Conservation (phyloP, 1,284 basidiomycete genomes). For the Albatrellus sp. region DNA sequence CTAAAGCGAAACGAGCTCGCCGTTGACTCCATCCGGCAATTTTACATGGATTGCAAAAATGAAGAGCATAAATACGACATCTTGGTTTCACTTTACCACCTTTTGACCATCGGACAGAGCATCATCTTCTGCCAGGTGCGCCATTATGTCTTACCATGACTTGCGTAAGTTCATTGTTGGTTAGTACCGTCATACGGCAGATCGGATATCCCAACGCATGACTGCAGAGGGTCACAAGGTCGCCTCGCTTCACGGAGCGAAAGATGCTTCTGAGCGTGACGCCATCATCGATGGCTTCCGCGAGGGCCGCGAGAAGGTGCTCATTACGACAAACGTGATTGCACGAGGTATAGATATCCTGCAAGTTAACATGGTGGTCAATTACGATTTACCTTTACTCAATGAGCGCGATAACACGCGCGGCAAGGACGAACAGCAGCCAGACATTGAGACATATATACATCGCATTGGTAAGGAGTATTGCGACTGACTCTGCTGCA, state of each 20-base stretch:
- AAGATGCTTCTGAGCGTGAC: conserved; percentile 84
- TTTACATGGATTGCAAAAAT: conserved; percentile 90
- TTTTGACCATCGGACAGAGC: conserved; percentile 91
- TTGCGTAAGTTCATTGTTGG: not conserved
- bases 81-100: conserved; percentile 80
- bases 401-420: conserved; percentile 43
- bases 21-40: conserved; percentile 92
- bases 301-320: conserved; percentile 90
- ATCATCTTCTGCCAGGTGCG: conserved; percentile 79
- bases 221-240: conserved; percentile 91
- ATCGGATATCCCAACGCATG: conserved; percentile 88
- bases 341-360: conserved; percentile 97
- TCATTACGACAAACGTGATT: conserved; percentile 99
- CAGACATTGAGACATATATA: conserved; percentile 95
- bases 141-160: not conserved
- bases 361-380: conserved; percentile 98
- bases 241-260: conserved; percentile 90
- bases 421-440: conserved; percentile 39
- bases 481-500: not conserved
- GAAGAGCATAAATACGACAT: conserved; percentile 95
- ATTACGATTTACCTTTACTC: conserved; percentile 92
- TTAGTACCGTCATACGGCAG: conserved; percentile 82
- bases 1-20: conserved; percentile 90
- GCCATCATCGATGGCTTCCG: conserved; percentile 90
- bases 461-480: conserved; percentile 83